phyloP scores from a whole-genome alignment of 2,329 filamentous ascomycete species.

The Neodidymelliopsis sp. region DNA sequence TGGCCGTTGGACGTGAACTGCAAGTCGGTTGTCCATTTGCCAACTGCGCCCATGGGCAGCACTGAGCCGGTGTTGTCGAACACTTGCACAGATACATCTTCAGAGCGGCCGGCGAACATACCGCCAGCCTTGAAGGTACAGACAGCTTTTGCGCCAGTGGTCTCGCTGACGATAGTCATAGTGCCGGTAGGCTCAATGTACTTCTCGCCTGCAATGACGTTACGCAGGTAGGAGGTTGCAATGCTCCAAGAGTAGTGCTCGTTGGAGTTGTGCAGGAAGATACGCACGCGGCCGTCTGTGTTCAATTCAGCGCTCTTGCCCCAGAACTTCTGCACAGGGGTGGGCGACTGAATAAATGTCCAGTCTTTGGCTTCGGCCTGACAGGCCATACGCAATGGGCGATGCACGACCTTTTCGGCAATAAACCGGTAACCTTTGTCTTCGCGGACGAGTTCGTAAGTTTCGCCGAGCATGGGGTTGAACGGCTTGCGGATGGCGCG shows the following conservation, averaged over 20 bases:
- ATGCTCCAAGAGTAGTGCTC: constrained; percentile 90
- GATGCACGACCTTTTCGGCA: constrained; percentile 94
- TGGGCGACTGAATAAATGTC: constrained; percentile 86
- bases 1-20: constrained; percentile 69
- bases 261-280: constrained; percentile 76
- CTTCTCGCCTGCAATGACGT: constrained; percentile 97
- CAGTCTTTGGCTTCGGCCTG: constrained; percentile 87
- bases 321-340: constrained; percentile 97
- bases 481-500: constrained; percentile 95
- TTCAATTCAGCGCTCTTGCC: constrained; percentile 95
- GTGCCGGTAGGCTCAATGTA: constrained; percentile 94
- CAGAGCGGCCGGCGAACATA: constrained; percentile 94
- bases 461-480: constrained; percentile 96
- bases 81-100: constrained; percentile 83
- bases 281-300: constrained; percentile 84
- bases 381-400: constrained; percentile 90
- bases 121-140: constrained; percentile 93
- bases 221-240: constrained; percentile 89
- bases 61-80: constrained; percentile 71
- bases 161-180: constrained; percentile 87
- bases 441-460: constrained; percentile 87
- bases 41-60: constrained; percentile 72
- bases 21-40: constrained; percentile 85
- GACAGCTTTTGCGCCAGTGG: constrained; percentile 80
- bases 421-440: constrained; percentile 88